Percentiles rank a stretch among this genome's conserved stretches.
phyloP scores from a whole-genome alignment of 2,329 filamentous ascomycete genomes.

The Thelonectria rubi region DNA sequence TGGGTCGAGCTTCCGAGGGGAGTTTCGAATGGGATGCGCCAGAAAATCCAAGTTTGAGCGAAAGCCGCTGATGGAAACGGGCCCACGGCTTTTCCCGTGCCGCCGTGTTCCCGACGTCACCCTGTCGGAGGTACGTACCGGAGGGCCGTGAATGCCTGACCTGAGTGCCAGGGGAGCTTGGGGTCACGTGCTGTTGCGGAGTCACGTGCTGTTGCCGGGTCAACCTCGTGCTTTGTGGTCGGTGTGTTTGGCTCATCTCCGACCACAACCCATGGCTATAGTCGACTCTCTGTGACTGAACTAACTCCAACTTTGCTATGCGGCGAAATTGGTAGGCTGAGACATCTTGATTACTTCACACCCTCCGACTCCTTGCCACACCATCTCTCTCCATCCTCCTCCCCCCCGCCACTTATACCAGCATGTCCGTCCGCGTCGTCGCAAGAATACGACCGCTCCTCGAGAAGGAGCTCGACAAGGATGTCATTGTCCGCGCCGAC shows the following conservation, averaged over 20 bases:
- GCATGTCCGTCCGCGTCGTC: slow-evolving; percentile 82
- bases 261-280: slow-evolving; percentile 32
- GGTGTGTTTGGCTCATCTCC: slow-evolving; percentile 10
- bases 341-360: slow-evolving; percentile 30
- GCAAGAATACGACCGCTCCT: slow-evolving; percentile 90
- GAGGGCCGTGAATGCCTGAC: too few species aligned
- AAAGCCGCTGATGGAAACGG: slow-evolving; percentile 1
- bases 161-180: too few species aligned
- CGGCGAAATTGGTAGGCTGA: slow-evolving; percentile 40
- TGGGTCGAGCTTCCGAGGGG: slow-evolving; percentile 38
- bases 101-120: slow-evolving; percentile 32
- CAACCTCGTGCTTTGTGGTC: slow-evolving; percentile 31
- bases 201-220: slow-evolving; percentile 44
- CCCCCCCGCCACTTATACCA: slow-evolving; percentile 28
- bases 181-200: too few species aligned
- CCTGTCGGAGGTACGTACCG: neutral
- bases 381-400: slow-evolving; percentile 17
- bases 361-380: slow-evolving; percentile 28
- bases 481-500: slow-evolving; percentile 81
- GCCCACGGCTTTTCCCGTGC: slow-evolving; percentile 47
- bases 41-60: slow-evolving; percentile 32
- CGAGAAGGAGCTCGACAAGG: slow-evolving; percentile 84
- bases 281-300: slow-evolving; percentile 24
- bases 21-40: slow-evolving; percentile 4
- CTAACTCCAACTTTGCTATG: slow-evolving; percentile 32